Conservation (phyloP, 2,329 filamentous ascomycete genomes). For the Capronia americana region DNA sequence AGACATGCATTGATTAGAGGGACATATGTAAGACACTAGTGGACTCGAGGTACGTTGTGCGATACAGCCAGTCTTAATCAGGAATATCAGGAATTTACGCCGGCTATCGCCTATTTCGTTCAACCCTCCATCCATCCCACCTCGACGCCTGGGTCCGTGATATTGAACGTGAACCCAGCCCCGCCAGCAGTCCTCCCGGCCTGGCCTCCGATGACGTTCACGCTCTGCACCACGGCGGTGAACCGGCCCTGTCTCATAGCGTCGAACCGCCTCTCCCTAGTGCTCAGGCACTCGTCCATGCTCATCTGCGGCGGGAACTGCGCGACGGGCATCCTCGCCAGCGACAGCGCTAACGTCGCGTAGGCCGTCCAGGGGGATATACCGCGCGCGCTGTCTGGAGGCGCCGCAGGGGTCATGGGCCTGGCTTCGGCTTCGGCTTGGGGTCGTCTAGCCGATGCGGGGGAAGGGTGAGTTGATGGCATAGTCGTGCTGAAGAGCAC, state of each 20-base stretch:
- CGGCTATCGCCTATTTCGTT: slow-evolving; percentile 11
- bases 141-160: slow-evolving; percentile 22
- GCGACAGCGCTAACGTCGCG: slow-evolving; percentile 47
- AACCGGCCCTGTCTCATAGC: slow-evolving; percentile 40
- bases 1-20: not conserved
- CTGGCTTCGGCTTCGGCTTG: slow-evolving; percentile 9
- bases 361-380: slow-evolving; percentile 50
- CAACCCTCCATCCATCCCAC: not conserved
- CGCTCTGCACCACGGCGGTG: slow-evolving; percentile 10
- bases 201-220: not conserved
- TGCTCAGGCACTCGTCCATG: slow-evolving; percentile 44
- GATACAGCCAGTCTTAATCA: not conserved
- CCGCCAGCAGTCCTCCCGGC: not conserved
- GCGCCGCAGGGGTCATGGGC: slow-evolving; percentile 1
- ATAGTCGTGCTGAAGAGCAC: slow-evolving; percentile 47
- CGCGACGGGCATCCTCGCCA: slow-evolving; percentile 46
- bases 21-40: not conserved
- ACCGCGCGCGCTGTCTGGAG: not conserved
- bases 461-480: slow-evolving; percentile 26
- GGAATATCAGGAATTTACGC: not conserved
- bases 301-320: slow-evolving; percentile 47
- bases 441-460: slow-evolving; percentile 19
- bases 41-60: too few species aligned
- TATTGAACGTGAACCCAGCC: slow-evolving; percentile 22
- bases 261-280: slow-evolving; percentile 47